These are phyloP conservation scores for Aureobasidium sp. DNA, from an alignment of 2,329 filamentous ascomycete genomes.

Conservation along the genomic window DNA sequence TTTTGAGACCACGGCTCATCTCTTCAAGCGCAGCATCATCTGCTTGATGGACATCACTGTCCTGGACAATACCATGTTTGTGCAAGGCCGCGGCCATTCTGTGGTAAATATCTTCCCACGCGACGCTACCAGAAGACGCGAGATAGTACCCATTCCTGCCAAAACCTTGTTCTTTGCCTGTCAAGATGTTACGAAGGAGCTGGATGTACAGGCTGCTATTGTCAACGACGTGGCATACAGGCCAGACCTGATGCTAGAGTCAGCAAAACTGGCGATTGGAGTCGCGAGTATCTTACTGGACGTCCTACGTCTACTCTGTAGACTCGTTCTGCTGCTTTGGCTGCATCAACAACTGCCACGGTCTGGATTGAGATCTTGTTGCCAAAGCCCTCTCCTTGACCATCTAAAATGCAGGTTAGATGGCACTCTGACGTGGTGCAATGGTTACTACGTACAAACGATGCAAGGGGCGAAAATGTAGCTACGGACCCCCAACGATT, in stretches of 20 bases:
- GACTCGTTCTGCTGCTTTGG: constrained; percentile 34
- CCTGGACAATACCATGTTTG: constrained; percentile 35
- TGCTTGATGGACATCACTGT: constrained; percentile 32
- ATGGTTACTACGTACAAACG: too few relatives aligned
- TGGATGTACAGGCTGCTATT: constrained; percentile 42
- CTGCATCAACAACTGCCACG: constrained; percentile 42
- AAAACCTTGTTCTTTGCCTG: constrained; percentile 31
- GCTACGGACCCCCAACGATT: constrained; percentile 39
- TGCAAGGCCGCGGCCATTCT: constrained; percentile 38
- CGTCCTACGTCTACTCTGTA: constrained; percentile 41
- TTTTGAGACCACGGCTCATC: constrained; percentile 38
- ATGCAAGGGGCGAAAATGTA: constrained; percentile 52
- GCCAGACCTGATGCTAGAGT: too few relatives aligned
- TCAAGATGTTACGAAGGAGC: constrained; percentile 41
- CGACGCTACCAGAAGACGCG: constrained; percentile 42
- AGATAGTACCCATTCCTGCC: constrained; percentile 46
- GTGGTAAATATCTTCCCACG: constrained; percentile 46
- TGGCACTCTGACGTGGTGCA: too few relatives aligned
- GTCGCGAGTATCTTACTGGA: too few relatives aligned
- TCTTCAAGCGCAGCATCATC: constrained; percentile 31
- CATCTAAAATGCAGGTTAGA: constrained; percentile 27
- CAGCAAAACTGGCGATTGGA: too few relatives aligned
- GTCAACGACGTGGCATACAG: constrained; percentile 47
- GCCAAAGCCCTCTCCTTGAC: constrained; percentile 44
- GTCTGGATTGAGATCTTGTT: constrained; percentile 48